Conservation (phyloP, 2,329 filamentous ascomycete species). For the Dryadomyces quercus-mongolicae region DNA sequence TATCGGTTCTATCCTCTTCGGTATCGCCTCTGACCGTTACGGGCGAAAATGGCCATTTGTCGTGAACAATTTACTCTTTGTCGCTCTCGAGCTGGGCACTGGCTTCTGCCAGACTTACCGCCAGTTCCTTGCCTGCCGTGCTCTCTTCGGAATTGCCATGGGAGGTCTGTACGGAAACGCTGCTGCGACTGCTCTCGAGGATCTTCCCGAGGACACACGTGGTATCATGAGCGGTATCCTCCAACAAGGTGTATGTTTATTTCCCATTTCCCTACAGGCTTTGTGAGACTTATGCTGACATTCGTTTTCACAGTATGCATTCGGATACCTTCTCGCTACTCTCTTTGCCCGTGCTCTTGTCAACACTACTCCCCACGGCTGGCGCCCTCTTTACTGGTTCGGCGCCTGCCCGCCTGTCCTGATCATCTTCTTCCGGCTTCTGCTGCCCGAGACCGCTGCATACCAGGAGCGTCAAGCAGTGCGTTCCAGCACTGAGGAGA, state of each 20-base stretch:
- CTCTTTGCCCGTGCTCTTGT: slow-evolving; percentile 34
- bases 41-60: slow-evolving; percentile 81
- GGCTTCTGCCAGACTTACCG: slow-evolving; percentile 62
- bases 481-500: slow-evolving; percentile 39
- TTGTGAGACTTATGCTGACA: neutral
- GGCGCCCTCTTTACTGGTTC: slow-evolving; percentile 69
- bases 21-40: slow-evolving; percentile 65
- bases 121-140: slow-evolving; percentile 63
- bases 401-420: slow-evolving; percentile 52
- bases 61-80: slow-evolving; percentile 55
- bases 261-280: neutral
- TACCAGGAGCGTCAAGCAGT: slow-evolving; percentile 12
- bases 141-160: slow-evolving; percentile 69
- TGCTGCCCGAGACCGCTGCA: slow-evolving; percentile 13
- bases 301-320: slow-evolving; percentile 30
- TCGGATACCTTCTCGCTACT: slow-evolving; percentile 23
- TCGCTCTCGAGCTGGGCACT: slow-evolving; percentile 51
- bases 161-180: slow-evolving; percentile 71
- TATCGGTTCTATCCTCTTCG: slow-evolving; percentile 64
- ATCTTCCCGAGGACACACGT: slow-evolving; percentile 45
- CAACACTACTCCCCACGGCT: slow-evolving; percentile 48
- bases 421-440: slow-evolving; percentile 12
- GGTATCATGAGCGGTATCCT: slow-evolving; percentile 74
- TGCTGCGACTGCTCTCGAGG: slow-evolving; percentile 63
- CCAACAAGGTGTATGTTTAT: slow-evolving; percentile 54